Base-by-base conservation (phyloP, 176 grass and related monocot species). In the Avena sativa region DNA sequence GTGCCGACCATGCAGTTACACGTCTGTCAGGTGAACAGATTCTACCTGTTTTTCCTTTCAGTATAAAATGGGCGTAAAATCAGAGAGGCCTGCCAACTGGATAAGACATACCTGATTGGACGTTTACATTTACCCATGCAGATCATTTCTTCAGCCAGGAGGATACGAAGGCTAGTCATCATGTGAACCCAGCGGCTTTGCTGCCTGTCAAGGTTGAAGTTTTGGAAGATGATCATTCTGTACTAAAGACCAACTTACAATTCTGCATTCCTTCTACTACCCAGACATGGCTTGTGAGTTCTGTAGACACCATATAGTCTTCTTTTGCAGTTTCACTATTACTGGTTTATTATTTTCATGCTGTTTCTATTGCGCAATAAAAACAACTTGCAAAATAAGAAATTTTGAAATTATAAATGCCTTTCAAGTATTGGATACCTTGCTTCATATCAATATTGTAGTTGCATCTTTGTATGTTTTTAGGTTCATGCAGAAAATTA, bases 201-300 rank as follows among this genome's bases (percentile, higher is more conserved):
- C 15, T 79, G 36, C 67, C 80, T 79, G 59, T 32, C 9, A 75
- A 80, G 48, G 58, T 44, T 55, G 28, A 80, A 74, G 26, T 67
- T 84, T 49, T 55, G 65, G 58, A 87, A 23, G 85, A 80, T 74
- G 20, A 68, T 66, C 36, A 26, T 87, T 66, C 75, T 12, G 13
- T 68, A 60, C 38, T 76, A 58, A 81, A 90, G 60, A 67, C 75
- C 26, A 78, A 60, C 61, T 60, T 84, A 21, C 49, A 84, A 40
- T 83, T 91, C 8, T 43, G 20, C 49, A 34, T 87, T 17, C 49
- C 85, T 84, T 57, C 78, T 80, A 60, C 49, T 15, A 60, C 67
- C 65, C 48, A 14, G 49, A 84, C 82, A 79, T 87, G 89, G 89
- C 47, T 91, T 80, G 89, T 91, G n/a, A 91, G 89, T 91, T 80